Conservation (phyloP, 176 grass and related monocot genomes). For the Eleusine coracana region DNA sequence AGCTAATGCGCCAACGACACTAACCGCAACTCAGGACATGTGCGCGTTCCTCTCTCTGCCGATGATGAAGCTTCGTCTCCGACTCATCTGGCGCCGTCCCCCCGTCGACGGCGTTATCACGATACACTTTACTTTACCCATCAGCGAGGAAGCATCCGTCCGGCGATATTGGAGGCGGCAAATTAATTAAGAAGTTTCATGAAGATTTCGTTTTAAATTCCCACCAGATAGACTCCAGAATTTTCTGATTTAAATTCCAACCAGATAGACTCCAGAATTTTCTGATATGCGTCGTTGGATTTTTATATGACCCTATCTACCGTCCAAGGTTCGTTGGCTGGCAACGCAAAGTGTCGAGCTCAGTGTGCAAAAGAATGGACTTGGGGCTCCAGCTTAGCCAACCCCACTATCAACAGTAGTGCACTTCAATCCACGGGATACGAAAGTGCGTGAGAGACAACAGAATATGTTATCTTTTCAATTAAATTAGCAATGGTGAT, state of each 20-base stretch:
- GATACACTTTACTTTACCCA: conserved; percentile 20
- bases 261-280: conserved; percentile 11
- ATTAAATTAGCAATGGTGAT: conserved; percentile 20
- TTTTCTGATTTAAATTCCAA: conserved; percentile 16
- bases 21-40: background rate
- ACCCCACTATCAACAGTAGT: conserved; percentile 14
- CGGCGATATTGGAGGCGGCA: background rate
- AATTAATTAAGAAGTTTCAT: conserved; percentile 16
- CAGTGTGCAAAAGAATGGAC: background rate
- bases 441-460: conserved; percentile 18
- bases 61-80: conserved; percentile 41
- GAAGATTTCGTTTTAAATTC: conserved; percentile 31
- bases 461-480: conserved; percentile 6
- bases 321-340: background rate
- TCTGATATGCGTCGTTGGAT: background rate
- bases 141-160: conserved; percentile 39
- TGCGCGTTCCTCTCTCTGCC: background rate
- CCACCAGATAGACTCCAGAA: background rate
- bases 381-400: conserved; percentile 32
- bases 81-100: background rate
- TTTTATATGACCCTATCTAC: conserved; percentile 1
- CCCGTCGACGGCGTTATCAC: conserved; percentile 14
- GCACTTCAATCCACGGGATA: background rate
- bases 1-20: conserved; percentile 33
- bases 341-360: conserved; percentile 12